These are phyloP conservation scores for Lepiota brunneoincarnata DNA, from an alignment of 768 basidiomycete species.

Conservation along the genomic window DNA sequence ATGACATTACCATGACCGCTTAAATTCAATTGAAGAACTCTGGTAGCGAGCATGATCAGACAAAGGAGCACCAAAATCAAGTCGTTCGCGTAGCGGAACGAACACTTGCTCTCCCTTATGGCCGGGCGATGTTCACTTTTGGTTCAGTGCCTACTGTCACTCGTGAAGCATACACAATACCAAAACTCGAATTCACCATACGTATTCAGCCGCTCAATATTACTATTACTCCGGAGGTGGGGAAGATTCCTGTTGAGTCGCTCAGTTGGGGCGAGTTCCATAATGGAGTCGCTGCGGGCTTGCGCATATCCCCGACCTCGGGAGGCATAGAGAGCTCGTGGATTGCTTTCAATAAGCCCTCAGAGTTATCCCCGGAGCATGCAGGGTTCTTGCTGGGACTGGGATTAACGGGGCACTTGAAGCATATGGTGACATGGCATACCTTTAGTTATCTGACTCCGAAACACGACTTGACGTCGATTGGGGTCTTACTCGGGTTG, in stretches of 20 bases:
- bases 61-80: slow-evolving; percentile 80
- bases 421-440: slow-evolving; percentile 90
- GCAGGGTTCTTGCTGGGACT: slow-evolving; percentile 95
- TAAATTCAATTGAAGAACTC: slow-evolving; percentile 7
- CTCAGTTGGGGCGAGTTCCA: slow-evolving; percentile 96
- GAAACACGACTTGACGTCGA: slow-evolving; percentile 93
- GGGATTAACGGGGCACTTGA: slow-evolving; percentile 88
- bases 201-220: slow-evolving; percentile 73
- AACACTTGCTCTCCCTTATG: slow-evolving; percentile 87
- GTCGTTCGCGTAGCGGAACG: slow-evolving; percentile 80
- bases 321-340: slow-evolving; percentile 86
- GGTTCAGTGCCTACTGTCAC: slow-evolving; percentile 75
- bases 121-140: slow-evolving; percentile 90
- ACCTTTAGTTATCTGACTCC: slow-evolving; percentile 94
- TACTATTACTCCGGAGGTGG: slow-evolving; percentile 60
- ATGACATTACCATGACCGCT: neutral
- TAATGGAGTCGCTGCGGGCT: slow-evolving; percentile 90
- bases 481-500: slow-evolving; percentile 91
- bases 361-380: slow-evolving; percentile 87
- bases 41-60: slow-evolving; percentile 80
- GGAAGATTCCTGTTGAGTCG: slow-evolving; percentile 71
- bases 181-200: slow-evolving; percentile 75
- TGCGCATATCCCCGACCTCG: slow-evolving; percentile 78
- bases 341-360: slow-evolving; percentile 94
- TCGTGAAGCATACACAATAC: slow-evolving; percentile 75